phyloP scores from a whole-genome alignment of 2,329 filamentous ascomycete species.

The Pseudofabraea citricarpa region DNA sequence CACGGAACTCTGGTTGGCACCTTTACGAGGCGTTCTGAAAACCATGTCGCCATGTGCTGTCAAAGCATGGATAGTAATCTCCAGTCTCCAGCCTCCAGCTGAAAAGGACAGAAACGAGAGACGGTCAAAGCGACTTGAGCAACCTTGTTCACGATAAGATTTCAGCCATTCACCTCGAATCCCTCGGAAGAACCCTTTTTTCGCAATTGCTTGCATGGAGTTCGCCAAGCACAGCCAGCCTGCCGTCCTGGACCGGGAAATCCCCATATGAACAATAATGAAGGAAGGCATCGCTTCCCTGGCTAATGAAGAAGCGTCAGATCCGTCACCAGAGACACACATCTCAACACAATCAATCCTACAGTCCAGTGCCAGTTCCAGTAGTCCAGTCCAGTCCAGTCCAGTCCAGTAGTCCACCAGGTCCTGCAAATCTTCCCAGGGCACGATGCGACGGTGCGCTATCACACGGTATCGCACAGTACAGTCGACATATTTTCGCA shows the following conservation, averaged over 20 bases:
- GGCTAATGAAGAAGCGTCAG: background rate
- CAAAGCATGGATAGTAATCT: background rate
- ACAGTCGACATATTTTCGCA: too few species aligned
- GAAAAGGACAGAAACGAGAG: background rate
- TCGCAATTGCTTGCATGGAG: background rate
- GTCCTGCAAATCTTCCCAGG: too few species aligned
- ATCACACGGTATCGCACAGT: too few species aligned
- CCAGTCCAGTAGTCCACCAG: too few species aligned
- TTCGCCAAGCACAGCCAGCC: background rate
- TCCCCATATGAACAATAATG: background rate
- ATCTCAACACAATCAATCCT: too few species aligned
- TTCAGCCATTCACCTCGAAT: background rate
- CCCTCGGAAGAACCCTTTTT: background rate
- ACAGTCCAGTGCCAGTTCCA: background rate
- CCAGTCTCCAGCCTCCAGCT: too few species aligned
- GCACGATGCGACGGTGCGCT: too few species aligned
- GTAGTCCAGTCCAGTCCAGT: too few species aligned
- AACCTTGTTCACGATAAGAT: background rate
- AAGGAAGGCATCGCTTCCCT: background rate
- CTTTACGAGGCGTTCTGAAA: background rate
- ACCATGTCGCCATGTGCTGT: background rate
- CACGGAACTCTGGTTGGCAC: background rate
- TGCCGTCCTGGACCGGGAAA: background rate
- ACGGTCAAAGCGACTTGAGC: background rate
- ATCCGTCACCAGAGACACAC: too few species aligned